Evolutionary conservation across 139 green algal species (phyloP).

Genomic region (Closterium sp.): DNA sequence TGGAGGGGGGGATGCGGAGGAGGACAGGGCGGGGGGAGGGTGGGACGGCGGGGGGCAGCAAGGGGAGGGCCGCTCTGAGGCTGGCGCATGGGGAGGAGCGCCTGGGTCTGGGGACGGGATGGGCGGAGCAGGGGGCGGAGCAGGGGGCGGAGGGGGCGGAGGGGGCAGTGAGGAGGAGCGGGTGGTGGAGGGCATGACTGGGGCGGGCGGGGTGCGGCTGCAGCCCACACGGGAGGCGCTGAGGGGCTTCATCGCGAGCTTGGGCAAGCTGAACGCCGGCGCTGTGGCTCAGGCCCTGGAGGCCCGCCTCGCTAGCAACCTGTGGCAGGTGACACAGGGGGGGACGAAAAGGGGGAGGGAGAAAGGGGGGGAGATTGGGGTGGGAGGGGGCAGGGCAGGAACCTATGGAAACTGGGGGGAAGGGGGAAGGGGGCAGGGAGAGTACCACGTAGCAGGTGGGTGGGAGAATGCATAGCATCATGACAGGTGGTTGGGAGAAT

Average conservation of each 20-base stretch:
- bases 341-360: too few species aligned
- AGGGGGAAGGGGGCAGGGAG: too few species aligned
- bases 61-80: background rate
- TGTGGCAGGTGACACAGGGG: conserved; percentile 30
- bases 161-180: conserved; percentile 30
- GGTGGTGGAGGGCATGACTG: conserved; percentile 36
- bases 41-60: background rate
- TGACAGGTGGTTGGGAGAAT: background rate
- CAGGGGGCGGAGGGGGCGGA: background rate
- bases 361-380: background rate
- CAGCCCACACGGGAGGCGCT: conserved; percentile 44
- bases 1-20: background rate
- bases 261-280: conserved; percentile 9
- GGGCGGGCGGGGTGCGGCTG: conserved; percentile 25
- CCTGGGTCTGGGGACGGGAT: background rate
- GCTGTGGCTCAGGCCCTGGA: conserved; percentile 28
- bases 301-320: conserved; percentile 15
- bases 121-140: background rate
- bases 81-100: background rate
- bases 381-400: too few species aligned
- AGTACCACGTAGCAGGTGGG: too few species aligned
- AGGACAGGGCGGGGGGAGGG: background rate
- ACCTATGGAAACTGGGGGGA: too few species aligned
- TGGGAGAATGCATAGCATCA: too few species aligned
- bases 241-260: conserved; percentile 6